Percentiles rank a stretch among this genome's conserved stretches.
Evolutionary conservation across 129 eudicot genomes (phyloP).

Genomic region (Scalesia atractyloides): DNA sequence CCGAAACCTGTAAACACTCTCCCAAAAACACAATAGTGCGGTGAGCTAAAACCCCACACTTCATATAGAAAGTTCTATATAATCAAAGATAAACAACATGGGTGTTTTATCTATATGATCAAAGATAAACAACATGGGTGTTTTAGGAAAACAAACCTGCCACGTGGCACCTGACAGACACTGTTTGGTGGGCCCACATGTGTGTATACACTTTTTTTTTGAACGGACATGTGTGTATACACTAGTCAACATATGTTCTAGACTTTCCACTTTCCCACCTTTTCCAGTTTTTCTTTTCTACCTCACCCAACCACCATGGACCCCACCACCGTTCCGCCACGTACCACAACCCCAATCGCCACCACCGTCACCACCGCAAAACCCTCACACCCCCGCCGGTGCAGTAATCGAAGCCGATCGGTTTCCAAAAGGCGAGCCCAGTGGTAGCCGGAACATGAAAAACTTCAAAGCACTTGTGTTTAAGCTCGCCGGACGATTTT

Average conservation of each 20-base stretch:
- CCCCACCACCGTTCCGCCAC: conserved; percentile 34
- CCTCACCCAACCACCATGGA: conserved; percentile 30
- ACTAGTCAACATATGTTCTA: conserved; percentile 9
- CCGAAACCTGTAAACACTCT: too few species aligned
- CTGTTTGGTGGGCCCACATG: neutral
- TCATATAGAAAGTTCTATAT: too few species aligned
- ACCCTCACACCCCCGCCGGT: conserved; percentile 28
- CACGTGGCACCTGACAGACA: neutral
- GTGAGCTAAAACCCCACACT: too few species aligned
- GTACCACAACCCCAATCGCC: conserved; percentile 11
- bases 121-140: too few species aligned
- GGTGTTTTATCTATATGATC: too few species aligned
- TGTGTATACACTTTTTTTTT: too few species aligned
- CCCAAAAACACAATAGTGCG: too few species aligned
- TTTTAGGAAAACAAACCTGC: neutral
- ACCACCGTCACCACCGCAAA: conserved; percentile 23
- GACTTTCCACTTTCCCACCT: conserved; percentile 16
- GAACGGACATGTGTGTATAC: too few species aligned
- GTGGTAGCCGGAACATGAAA: conserved; percentile 12
- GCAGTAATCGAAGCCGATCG: conserved; percentile 8
- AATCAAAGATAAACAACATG: too few species aligned
- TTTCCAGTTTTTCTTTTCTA: neutral
- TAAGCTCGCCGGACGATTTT: conserved; percentile 31
- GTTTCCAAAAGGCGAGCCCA: neutral
- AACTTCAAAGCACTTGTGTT: conserved; percentile 32